Evolutionary conservation across 345 rosid species (phyloP), one percentile per base, ranked within the genome.

Genomic region (Erysimum cheiranthoides): DNA sequence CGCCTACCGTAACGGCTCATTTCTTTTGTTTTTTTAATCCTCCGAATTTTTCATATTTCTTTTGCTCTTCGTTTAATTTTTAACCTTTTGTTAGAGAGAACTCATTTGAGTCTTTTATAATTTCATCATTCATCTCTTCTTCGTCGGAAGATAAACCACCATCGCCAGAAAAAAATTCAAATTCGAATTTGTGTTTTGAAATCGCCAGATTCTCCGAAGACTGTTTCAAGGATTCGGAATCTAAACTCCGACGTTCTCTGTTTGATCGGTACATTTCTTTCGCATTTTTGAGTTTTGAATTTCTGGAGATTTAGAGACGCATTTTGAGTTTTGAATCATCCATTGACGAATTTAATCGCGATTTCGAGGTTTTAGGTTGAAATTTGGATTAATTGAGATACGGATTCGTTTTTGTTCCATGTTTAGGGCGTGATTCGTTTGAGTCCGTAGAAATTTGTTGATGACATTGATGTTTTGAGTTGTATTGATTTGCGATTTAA

Each of bases 1-100:
- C 77, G 69, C 77, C 73, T 78, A 40, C 81, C 77, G 73, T 78
- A 78, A 78, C 81, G 80, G 79, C 67, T 61, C 43, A 28, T 54
- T 54, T 36, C 54, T 69, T 45, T 62, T 61, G 5, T 5, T 47
- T 49, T 34, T 50, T 49, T 51, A 50, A 60, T 51, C 56, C 63
- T 38, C 36, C 47, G 2, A 17, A 30, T 56, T 63, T 56, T 63
- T 36, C 17, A 49, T 58, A 49, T 68, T 40, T 34, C n/a, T 34
- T 28, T 30, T 16, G 10, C 27, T 21, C 43, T 17, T 53, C 45
- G 53, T 31, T 68, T 47, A 13, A 38, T 45, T 34, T 63, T 76
- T 61, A 76, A 76, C 70, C 71, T 45, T 50, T 52, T 42, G 0
- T 13, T 1, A 27, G 49, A 34, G 3, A 16, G 17, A 43, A 46